Conservation (phyloP, 495 filamentous ascomycete species). For the Filosporella fistucella region DNA sequence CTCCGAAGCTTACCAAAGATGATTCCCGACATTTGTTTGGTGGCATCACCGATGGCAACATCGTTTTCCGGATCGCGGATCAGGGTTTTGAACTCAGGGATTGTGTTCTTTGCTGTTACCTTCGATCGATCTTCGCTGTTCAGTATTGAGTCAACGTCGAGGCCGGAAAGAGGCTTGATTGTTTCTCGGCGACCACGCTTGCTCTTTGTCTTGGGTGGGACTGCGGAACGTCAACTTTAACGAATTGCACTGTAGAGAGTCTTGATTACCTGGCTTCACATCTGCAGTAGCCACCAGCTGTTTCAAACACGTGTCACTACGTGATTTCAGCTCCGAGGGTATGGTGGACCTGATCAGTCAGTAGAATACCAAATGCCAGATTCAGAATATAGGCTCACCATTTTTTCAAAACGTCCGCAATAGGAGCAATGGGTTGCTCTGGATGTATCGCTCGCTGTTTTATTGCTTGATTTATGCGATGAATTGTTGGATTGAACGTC, state of each 20-base stretch:
- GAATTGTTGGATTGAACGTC: conserved; percentile 84
- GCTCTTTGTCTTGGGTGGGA: conserved; percentile 79
- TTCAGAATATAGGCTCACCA: conserved; percentile 39
- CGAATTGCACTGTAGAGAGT: not conserved
- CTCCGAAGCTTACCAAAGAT: conserved; percentile 66
- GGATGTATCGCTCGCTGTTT: conserved; percentile 76
- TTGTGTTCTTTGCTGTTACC: conserved; percentile 74
- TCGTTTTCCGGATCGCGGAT: conserved; percentile 56
- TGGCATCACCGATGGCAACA: conserved; percentile 59
- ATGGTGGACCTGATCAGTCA: too few species aligned
- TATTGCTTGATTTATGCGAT: conserved; percentile 82
- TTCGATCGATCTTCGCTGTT: conserved; percentile 42
- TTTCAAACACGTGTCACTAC: conserved; percentile 36
- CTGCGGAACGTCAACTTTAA: conserved; percentile 33
- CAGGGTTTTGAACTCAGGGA: conserved; percentile 88
- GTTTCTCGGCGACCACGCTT: conserved; percentile 58
- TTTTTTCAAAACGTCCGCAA: conserved; percentile 43
- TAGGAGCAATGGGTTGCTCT: conserved; percentile 59
- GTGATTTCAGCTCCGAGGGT: conserved; percentile 57
- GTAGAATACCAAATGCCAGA: too few species aligned
- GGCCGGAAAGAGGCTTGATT: conserved; percentile 83
- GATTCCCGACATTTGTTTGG: conserved; percentile 68
- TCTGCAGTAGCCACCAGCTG: conserved; percentile 63
- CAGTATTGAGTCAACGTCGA: conserved; percentile 80
- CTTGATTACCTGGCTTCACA: conserved; percentile 74